Percentiles rank a stretch among this genome's conserved stretches.
Conservation (phyloP, 805 yeast species). For the Saturnispora quitensis region DNA sequence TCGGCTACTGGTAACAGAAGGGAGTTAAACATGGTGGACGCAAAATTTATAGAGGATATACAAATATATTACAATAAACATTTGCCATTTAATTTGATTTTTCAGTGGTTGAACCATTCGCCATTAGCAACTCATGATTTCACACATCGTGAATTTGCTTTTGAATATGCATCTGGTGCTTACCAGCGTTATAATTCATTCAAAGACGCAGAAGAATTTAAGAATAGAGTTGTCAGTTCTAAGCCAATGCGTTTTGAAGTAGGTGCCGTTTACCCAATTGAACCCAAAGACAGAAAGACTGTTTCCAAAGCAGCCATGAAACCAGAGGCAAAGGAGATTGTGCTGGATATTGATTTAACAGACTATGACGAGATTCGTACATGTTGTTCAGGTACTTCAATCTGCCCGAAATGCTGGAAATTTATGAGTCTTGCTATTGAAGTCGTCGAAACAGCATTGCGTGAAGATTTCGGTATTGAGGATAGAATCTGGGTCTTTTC, state of each 20-base stretch:
- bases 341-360: conserved; percentile 94
- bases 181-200: conserved; percentile 86
- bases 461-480: conserved; percentile 83
- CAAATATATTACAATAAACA: conserved; percentile 56
- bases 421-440: conserved; percentile 79
- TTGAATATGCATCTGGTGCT: conserved; percentile 78
- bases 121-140: conserved; percentile 68
- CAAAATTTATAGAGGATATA: conserved; percentile 43
- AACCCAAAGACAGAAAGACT: conserved; percentile 78
- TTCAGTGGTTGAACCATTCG: conserved; percentile 84
- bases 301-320: conserved; percentile 69
- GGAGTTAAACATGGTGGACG: conserved; percentile 12
- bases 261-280: conserved; percentile 83
- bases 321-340: conserved; percentile 79
- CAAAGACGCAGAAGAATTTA: conserved; percentile 58
- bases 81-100: conserved; percentile 71
- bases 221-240: conserved; percentile 59
- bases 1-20: not conserved
- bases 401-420: conserved; percentile 88
- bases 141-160: conserved; percentile 87
- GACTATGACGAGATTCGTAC: conserved; percentile 93
- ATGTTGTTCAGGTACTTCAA: conserved; percentile 78
- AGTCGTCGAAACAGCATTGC: conserved; percentile 59
- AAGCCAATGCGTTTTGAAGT: conserved; percentile 90
- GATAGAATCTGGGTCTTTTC: conserved; percentile 92